Conservation (phyloP, 768 basidiomycete species). For the Boletus fagicola region DNA sequence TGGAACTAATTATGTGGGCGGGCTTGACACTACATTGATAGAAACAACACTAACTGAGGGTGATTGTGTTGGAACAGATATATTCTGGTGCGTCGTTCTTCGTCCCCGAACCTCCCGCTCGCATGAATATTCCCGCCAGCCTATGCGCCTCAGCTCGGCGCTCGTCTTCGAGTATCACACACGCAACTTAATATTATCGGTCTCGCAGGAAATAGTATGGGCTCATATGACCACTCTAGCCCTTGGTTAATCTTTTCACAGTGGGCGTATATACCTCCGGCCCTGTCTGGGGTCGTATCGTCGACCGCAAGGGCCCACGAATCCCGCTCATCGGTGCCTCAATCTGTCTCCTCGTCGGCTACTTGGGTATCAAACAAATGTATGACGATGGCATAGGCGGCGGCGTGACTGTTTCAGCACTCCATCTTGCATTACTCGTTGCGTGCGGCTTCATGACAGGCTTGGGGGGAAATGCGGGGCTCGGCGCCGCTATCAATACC, state of each 20-base stretch:
- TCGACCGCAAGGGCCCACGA: constrained; percentile 71
- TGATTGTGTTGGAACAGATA: constrained; percentile 16
- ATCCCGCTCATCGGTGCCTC: constrained; percentile 61
- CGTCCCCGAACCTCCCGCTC: too few relatives aligned
- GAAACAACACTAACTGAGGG: background rate
- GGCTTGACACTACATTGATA: background rate
- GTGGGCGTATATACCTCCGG: constrained; percentile 78
- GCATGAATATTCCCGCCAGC: constrained; percentile 40
- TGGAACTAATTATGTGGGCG: constrained; percentile 74
- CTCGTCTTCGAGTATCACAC: constrained; percentile 70
- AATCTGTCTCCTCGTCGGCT: constrained; percentile 63
- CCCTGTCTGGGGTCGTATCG: constrained; percentile 76
- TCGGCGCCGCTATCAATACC: constrained; percentile 70
- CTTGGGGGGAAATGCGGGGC: constrained; percentile 69
- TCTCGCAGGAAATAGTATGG: constrained; percentile 71
- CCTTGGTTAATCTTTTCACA: constrained; percentile 21
- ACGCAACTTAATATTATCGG: constrained; percentile 82
- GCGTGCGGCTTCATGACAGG: constrained; percentile 73
- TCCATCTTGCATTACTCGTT: constrained; percentile 52
- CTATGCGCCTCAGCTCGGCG: constrained; percentile 83
- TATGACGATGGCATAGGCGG: constrained; percentile 54
- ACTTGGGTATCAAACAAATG: constrained; percentile 68
- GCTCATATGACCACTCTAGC: background rate
- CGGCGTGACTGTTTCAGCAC: constrained; percentile 36
- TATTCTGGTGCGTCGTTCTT: constrained; percentile 27